These are phyloP conservation scores for Thalassiosira profunda DNA, from an alignment of 108 stramenopile genomes.

Conservation along the genomic window DNA sequence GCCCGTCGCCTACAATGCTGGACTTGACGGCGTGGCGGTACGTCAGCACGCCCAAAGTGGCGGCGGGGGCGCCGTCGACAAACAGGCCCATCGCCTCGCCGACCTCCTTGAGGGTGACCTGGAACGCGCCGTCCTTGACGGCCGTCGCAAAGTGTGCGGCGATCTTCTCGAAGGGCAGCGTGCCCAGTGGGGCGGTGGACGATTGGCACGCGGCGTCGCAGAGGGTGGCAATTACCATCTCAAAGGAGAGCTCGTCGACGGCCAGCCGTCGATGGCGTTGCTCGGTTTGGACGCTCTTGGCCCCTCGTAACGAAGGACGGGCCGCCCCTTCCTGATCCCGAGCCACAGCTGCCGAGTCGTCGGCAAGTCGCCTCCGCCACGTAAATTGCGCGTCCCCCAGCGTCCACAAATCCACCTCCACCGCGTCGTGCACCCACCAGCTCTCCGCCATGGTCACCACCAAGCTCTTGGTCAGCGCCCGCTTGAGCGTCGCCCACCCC, in stretches of 20 bases:
- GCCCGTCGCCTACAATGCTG: background rate
- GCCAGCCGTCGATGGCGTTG: no score
- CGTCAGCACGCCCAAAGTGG: background rate
- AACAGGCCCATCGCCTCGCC: conserved; percentile 3
- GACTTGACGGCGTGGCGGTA: conserved; percentile 10
- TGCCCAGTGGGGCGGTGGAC: background rate
- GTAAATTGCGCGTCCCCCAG: background rate
- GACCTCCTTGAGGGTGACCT: background rate
- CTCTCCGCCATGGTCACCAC: conserved; percentile 5
- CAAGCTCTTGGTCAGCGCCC: conserved; percentile 16
- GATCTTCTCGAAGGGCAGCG: background rate
- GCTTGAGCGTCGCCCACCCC: conserved; percentile 4
- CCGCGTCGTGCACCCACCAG: conserved; percentile 3
- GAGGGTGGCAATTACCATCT: background rate
- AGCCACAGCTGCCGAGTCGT: background rate
- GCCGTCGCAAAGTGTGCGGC: background rate
- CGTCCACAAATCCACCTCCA: conserved; percentile 19
- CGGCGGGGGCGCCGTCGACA: background rate
- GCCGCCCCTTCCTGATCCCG: background rate
- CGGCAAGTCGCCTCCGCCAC: conserved; percentile 6
- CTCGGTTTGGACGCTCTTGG: conserved; percentile 3
- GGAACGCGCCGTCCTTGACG: conserved; percentile 1
- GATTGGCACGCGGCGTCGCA: conserved; percentile 9
- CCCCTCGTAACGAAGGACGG: background rate
- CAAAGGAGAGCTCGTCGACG: no score